phyloP scores from a whole-genome alignment of 108 stramenopile species.

The Cyclotella cryptica region DNA sequence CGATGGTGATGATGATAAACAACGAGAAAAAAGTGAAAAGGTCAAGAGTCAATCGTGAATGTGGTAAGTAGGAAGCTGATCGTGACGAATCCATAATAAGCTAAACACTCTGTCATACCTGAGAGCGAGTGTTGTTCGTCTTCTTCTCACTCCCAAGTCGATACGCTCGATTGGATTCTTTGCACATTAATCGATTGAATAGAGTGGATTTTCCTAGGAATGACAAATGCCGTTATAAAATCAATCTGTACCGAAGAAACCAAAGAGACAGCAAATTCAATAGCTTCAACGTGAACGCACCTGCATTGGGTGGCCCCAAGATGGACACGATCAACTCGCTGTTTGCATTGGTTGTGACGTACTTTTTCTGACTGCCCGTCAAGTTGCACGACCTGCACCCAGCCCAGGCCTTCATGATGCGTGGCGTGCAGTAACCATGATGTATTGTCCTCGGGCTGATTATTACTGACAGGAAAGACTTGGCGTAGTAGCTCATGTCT shows the following conservation, averaged over 20 bases:
- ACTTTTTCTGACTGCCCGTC: neutral
- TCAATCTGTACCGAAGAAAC: neutral
- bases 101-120: constrained; percentile 21
- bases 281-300: neutral
- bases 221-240: neutral
- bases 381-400: neutral
- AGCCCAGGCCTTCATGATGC: neutral
- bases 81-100: neutral
- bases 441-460: neutral
- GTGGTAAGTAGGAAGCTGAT: neutral
- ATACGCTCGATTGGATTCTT: constrained; percentile 73
- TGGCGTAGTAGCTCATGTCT: neutral
- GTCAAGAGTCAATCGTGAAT: neutral
- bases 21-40: too few relatives aligned
- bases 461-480: neutral
- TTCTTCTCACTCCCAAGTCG: constrained; percentile 62
- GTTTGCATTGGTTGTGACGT: constrained; percentile 40
- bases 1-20: too few relatives aligned
- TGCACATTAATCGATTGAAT: constrained; percentile 88
- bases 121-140: constrained; percentile 29
- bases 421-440: too few relatives aligned
- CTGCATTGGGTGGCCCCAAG: constrained; percentile 92
- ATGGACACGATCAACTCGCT: constrained; percentile 69
- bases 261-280: neutral
- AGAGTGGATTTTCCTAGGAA: constrained; percentile 76